phyloP scores from a whole-genome alignment of 2,329 filamentous ascomycete species.

The Verticillium albo-atrum region DNA sequence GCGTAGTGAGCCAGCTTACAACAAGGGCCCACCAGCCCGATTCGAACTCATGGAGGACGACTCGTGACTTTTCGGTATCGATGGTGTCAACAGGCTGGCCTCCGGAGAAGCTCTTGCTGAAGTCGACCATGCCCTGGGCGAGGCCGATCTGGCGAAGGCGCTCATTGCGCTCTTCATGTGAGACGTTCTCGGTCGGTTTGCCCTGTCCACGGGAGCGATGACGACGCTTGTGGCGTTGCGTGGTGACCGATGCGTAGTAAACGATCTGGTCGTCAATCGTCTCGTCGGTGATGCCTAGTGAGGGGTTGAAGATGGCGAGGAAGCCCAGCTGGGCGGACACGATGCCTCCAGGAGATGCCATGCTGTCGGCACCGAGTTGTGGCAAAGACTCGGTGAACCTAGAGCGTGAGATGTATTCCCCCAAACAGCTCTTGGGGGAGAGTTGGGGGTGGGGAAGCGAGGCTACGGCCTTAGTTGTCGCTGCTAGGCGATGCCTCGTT shows the following conservation, averaged over 20 bases:
- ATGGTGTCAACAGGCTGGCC: constrained; percentile 75
- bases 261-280: constrained; percentile 77
- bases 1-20: constrained; percentile 43
- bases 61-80: constrained; percentile 84
- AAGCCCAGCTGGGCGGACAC: constrained; percentile 84
- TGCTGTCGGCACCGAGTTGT: not conserved
- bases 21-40: constrained; percentile 93
- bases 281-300: constrained; percentile 57
- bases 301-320: constrained; percentile 92
- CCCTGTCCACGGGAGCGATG: constrained; percentile 34
- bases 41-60: constrained; percentile 84
- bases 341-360: constrained; percentile 25
- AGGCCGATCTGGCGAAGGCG: constrained; percentile 88
- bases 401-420: not conserved
- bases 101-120: constrained; percentile 81
- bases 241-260: constrained; percentile 73
- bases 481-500: not conserved
- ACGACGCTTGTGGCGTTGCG: constrained; percentile 32
- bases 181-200: constrained; percentile 37
- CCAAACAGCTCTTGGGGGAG: not conserved
- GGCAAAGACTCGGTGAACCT: not conserved
- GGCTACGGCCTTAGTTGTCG: not conserved
- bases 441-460: not conserved
- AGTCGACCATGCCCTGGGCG: constrained; percentile 93
- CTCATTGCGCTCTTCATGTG: constrained; percentile 72